Percentiles rank a stretch among this genome's conserved stretches.
phyloP scores from a whole-genome alignment of 768 basidiomycete genomes.

The Amanita subjunquillea region DNA sequence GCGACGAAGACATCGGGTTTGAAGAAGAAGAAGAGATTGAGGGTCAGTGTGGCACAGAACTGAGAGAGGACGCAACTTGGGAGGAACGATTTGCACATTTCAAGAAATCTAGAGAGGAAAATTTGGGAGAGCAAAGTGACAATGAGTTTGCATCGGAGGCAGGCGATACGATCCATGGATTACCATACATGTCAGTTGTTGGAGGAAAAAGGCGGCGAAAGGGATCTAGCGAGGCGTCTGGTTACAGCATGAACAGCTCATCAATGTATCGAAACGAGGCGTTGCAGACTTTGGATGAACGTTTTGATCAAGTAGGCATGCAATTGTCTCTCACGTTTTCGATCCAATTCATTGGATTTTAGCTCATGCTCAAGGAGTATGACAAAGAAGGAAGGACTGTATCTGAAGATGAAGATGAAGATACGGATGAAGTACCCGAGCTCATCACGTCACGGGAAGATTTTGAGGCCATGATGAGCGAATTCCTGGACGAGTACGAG shows the following conservation, averaged over 20 bases:
- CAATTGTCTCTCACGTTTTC: not conserved
- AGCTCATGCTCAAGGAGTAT: constrained; percentile 80
- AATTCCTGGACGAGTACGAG: constrained; percentile 89
- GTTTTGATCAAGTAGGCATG: constrained; percentile 74
- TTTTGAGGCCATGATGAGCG: constrained; percentile 85
- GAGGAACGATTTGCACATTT: constrained; percentile 75
- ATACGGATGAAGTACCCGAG: constrained; percentile 57
- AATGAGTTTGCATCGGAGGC: constrained; percentile 56
- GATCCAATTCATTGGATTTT: not conserved
- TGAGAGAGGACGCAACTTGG: constrained; percentile 42
- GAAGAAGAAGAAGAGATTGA: constrained; percentile 38
- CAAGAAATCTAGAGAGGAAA: constrained; percentile 52
- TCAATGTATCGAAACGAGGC: constrained; percentile 92
- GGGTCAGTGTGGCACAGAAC: constrained; percentile 17
- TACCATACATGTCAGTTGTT: constrained; percentile 68
- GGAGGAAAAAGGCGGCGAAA: constrained; percentile 71
- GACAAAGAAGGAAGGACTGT: constrained; percentile 33
- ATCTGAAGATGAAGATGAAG: constrained; percentile 22
- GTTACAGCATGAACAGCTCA: constrained; percentile 96
- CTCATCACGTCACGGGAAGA: constrained; percentile 78
- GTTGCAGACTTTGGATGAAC: constrained; percentile 80
- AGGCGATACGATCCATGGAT: constrained; percentile 70
- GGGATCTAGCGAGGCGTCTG: constrained; percentile 77
- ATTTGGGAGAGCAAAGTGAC: constrained; percentile 27
- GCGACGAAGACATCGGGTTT: constrained; percentile 52